Base-by-base conservation (phyloP, 2,329 filamentous ascomycete genomes). In the Paraphoma chrysanthemicola region DNA sequence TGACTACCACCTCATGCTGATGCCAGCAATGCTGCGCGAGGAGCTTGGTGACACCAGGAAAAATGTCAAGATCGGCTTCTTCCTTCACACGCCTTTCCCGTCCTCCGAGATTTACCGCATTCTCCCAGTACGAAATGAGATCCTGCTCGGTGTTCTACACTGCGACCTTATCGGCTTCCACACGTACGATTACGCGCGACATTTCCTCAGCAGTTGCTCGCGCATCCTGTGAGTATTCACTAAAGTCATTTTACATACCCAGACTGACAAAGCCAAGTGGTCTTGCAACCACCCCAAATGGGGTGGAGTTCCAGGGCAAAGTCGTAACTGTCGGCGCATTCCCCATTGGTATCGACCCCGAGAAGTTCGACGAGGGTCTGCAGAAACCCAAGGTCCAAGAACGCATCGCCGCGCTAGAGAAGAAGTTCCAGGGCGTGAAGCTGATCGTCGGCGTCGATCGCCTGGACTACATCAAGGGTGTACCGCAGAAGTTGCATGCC, bases 121-220 rank as follows among this genome's bases (percentile, higher is more conserved):
- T 64, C 82, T 98, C 8, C 95, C 95, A 0, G 94, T 98, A 30
- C 88, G 95, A 61, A 93, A 97, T 74, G 89, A 92, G 70, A 88
- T 98, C 48, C 85, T 99, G 44, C 85, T 90, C 47, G 93, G 95
- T 53, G 88, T 98, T 39, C 84, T 99, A 33, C 90, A 96, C 75
- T 97, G 94, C 81, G 95, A 98, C 75, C 82, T 99, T 57, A 92
- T 98, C 72, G 95, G 95, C 31, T 98, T 99, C 82, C 95, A 99
- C 79, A 99, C 95, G 29, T 98, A 97, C 80, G 94, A 98, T 80
- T 99, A 99, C 73, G 94, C 93, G n/a, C 87, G 95, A 50, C 95
- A 99, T 79, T 99, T 98, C 81, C 81, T 99, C 65, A 97, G 93
- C 80, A 94, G 91, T 74, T 98, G 95, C 80, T 94, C 93, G n/a